Conservation (phyloP, 2,329 filamentous ascomycete species). For the Phialophora macrospora region DNA sequence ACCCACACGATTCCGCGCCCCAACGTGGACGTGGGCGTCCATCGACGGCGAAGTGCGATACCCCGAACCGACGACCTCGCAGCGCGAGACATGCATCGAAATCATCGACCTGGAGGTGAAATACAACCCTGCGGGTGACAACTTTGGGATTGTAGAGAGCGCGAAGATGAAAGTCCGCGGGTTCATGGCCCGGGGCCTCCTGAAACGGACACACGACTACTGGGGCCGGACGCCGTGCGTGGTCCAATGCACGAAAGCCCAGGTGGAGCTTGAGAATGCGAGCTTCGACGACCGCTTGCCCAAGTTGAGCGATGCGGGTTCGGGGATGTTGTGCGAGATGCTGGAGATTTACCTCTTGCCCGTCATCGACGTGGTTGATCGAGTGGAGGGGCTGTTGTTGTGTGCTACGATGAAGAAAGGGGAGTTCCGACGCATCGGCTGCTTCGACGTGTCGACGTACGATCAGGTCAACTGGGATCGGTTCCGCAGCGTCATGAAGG, state of each 20-base stretch:
- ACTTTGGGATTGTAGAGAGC: conserved; percentile 35
- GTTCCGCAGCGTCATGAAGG: conserved; percentile 39
- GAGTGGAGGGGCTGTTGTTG: conserved; percentile 38
- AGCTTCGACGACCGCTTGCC: conserved; percentile 39
- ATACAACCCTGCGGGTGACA: conserved; percentile 30
- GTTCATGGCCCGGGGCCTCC: conserved; percentile 38
- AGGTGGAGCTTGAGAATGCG: conserved; percentile 36
- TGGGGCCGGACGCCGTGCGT: conserved; percentile 38
- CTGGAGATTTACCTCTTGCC: conserved; percentile 39
- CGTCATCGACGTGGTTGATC: conserved; percentile 38
- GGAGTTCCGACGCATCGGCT: conserved; percentile 37
- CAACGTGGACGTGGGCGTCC: conserved; percentile 39
- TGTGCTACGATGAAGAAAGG: conserved; percentile 40
- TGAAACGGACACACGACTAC: conserved; percentile 38
- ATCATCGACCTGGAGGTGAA: conserved; percentile 35
- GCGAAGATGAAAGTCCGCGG: conserved; percentile 37
- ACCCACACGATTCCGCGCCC: conserved; percentile 37
- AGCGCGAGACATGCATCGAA: conserved; percentile 38
- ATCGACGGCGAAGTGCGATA: conserved; percentile 39
- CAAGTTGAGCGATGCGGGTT: conserved; percentile 35
- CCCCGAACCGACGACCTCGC: conserved; percentile 32
- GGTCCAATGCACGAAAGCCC: conserved; percentile 33
- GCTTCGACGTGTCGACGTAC: conserved; percentile 36
- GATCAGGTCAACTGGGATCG: conserved; percentile 39
- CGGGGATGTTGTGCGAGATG: conserved; percentile 35